Base-by-base conservation (phyloP, 208 protist genomes). In the Acanthamoeba castellanii region DNA sequence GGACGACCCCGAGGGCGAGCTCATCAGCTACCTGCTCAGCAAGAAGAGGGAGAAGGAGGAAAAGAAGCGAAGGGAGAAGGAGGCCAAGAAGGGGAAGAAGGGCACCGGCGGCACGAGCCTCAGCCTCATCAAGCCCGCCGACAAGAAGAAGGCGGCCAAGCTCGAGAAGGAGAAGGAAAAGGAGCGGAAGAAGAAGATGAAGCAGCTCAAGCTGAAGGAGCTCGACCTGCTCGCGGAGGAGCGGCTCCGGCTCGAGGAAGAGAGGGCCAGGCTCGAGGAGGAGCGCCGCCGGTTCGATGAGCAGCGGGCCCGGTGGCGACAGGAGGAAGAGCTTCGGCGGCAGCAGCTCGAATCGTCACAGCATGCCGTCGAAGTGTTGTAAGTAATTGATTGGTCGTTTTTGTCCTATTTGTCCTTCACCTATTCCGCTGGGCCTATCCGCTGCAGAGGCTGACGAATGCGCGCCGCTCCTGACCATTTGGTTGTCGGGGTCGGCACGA, bases 191-290 rank as follows among this genome's bases (percentile, higher is more conserved):
- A 61, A 87, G 45, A 42, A 85, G n/a, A 85, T 30, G 76, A 85
- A 85, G 76, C 11, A 20, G 47, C 76, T 20, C 47, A 87, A 87
- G 78, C n/a, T 76, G n/a, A 87, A 87, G 50, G 78, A 64, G 22
- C 8, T 82, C 37, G 50, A 87, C 13, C 14, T 9, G 45, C 42
- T 55, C 47, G 20, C 61, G 8, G 78, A 55, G 78, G 78, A 87
- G n/a, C 16, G 7, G 50, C 5, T 6, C 0, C 4, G 30, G 25
- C 27, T 82, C 27, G 37, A 82, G 74, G 37, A 82, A 11, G 37
- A 82, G 37, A 34, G 32, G 9, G 74, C 20, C 34, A 13, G 42
- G 22, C 20, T 11, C 34, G 37, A 82, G 74, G 74, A 82, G 30
- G 37, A 82, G 37, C 74, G 32, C 13, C 27, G 20, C 34, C 5